A percentile compares a stretch with the other conserved stretches of the same genome.
Evolutionary conservation across 148 eudicot genomes (phyloP).

Genomic region (Rhododendron ferrugineum): DNA sequence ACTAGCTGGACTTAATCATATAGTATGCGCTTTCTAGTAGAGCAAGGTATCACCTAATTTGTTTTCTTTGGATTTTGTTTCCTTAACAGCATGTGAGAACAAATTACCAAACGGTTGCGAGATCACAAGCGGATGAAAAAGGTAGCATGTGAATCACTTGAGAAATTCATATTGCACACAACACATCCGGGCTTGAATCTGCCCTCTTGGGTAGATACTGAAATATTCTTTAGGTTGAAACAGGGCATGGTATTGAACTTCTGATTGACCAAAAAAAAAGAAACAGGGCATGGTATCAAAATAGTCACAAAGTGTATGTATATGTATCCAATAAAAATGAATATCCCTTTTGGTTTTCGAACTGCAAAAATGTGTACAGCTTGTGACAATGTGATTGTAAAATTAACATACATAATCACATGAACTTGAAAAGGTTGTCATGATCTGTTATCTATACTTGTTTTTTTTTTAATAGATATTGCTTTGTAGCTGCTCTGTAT

Average conservation of each 20-base stretch:
- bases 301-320: neutral
- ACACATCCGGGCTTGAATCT: neutral
- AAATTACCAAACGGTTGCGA: conserved; percentile 46
- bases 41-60: neutral
- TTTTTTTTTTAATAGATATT: neutral
- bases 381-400: neutral
- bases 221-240: neutral
- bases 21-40: neutral
- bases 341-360: neutral
- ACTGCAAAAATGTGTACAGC: conserved; percentile 3
- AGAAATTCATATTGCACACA: neutral
- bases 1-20: neutral
- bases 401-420: neutral
- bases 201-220: neutral
- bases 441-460: neutral
- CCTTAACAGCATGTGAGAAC: conserved; percentile 70
- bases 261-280: too few species aligned
- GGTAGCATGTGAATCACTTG: conserved; percentile 23
- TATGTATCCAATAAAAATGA: neutral
- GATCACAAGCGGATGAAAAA: conserved; percentile 29
- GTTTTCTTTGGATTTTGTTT: conserved; percentile 1
- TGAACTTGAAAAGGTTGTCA: neutral
- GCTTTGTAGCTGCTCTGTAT: neutral
- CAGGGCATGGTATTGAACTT: neutral
- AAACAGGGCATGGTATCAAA: neutral